These are phyloP conservation scores for Triticum turgidum DNA, from an alignment of 176 grass and related monocot species.

Conservation along the genomic window DNA sequence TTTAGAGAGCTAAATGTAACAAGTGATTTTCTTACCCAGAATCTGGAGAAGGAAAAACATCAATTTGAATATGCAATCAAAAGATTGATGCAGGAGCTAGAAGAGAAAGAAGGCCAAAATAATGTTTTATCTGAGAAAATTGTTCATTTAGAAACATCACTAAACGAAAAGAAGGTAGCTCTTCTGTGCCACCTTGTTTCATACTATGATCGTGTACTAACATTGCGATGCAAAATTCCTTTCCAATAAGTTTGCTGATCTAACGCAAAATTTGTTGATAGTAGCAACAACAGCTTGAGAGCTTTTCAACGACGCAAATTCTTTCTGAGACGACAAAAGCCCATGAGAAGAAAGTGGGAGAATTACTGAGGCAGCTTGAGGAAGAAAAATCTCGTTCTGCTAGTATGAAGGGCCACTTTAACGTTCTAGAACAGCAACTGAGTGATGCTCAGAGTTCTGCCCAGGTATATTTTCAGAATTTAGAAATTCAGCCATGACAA, in stretches of 20 bases:
- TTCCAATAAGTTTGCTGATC: slow-evolving; percentile 8
- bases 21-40: slow-evolving; percentile 47
- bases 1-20: slow-evolving; percentile 22
- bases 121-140: slow-evolving; percentile 60
- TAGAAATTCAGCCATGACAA: not conserved
- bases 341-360: slow-evolving; percentile 62
- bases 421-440: slow-evolving; percentile 45
- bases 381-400: slow-evolving; percentile 53
- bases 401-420: slow-evolving; percentile 47
- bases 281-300: slow-evolving; percentile 83
- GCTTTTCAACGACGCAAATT: slow-evolving; percentile 49
- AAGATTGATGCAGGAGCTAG: slow-evolving; percentile 52
- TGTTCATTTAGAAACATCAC: slow-evolving; percentile 50
- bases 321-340: slow-evolving; percentile 52
- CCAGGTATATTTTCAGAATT: slow-evolving; percentile 53
- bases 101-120: slow-evolving; percentile 52
- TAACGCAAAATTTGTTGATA: slow-evolving; percentile 45
- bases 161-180: slow-evolving; percentile 75
- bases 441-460: slow-evolving; percentile 54
- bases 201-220: not conserved
- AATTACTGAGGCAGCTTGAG: slow-evolving; percentile 58
- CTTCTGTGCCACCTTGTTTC: slow-evolving; percentile 26
- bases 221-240: not conserved
- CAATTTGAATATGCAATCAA: slow-evolving; percentile 52
- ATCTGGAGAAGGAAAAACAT: slow-evolving; percentile 69